Evolutionary conservation across 495 filamentous ascomycete genomes (phyloP).

Genomic region (Aspergillus ellipticus): DNA sequence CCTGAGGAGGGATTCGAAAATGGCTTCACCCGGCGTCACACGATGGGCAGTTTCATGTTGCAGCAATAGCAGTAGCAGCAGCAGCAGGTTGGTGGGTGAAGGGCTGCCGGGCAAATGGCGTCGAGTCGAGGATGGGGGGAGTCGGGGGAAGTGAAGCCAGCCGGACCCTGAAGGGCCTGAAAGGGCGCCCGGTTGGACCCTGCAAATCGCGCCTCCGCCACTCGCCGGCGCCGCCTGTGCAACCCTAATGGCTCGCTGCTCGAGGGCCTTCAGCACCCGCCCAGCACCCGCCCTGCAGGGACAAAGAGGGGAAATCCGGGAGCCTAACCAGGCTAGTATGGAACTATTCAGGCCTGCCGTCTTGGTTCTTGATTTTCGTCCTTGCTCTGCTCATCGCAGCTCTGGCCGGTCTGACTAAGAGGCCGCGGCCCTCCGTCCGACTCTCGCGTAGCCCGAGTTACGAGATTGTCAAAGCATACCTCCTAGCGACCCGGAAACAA

Average conservation of each 20-base stretch:
- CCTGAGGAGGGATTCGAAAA: conserved; percentile 8
- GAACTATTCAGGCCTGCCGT: background rate
- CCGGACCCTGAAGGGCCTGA: conserved; percentile 2
- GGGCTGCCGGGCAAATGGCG: background rate
- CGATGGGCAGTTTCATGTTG: background rate
- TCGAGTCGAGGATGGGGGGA: background rate
- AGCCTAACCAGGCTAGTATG: conserved; percentile 1
- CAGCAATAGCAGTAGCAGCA: background rate
- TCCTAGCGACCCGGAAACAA: background rate
- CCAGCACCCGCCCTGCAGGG: no score
- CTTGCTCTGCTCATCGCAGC: background rate
- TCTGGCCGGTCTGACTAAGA: background rate
- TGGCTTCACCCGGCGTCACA: background rate
- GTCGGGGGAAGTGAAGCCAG: background rate
- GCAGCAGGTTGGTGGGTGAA: background rate
- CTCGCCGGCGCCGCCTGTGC: background rate
- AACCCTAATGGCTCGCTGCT: background rate
- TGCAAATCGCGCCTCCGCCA: background rate
- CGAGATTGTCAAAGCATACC: background rate
- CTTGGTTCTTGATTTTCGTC: background rate
- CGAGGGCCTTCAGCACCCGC: no score
- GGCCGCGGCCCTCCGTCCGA: no score
- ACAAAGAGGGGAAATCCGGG: background rate
- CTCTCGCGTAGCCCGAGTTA: background rate
- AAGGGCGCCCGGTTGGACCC: background rate